Conservation (phyloP, 768 basidiomycete species). For the Amanita exitialis region DNA sequence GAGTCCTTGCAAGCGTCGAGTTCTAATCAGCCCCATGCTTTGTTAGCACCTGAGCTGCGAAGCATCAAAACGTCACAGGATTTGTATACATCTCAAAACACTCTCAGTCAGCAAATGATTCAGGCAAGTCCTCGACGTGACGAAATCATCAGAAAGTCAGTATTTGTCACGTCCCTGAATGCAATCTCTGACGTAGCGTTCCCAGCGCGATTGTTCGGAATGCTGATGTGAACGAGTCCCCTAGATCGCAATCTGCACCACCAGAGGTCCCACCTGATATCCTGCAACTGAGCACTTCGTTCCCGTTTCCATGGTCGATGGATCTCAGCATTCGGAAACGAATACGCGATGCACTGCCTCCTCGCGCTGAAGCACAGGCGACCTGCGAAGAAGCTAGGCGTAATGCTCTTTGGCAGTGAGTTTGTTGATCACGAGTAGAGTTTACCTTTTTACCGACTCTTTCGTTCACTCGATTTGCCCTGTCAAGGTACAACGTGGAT, state of each 20-base stretch:
- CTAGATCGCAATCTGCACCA: slow-evolving; percentile 12
- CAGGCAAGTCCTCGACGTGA: slow-evolving; percentile 9
- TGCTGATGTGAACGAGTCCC: background rate
- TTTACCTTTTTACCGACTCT: slow-evolving; percentile 9
- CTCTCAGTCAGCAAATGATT: slow-evolving; percentile 7
- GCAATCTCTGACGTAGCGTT: slow-evolving; percentile 1
- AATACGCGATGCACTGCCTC: slow-evolving; percentile 54
- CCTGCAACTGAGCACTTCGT: slow-evolving; percentile 52
- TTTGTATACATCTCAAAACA: slow-evolving; percentile 30
- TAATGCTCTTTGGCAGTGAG: slow-evolving; percentile 70
- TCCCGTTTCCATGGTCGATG: slow-evolving; percentile 61
- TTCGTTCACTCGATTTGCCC: slow-evolving; percentile 5
- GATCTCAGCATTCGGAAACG: slow-evolving; percentile 54
- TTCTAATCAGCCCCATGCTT: slow-evolving; percentile 38
- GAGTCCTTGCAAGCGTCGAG: slow-evolving; percentile 29
- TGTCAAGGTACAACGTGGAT: slow-evolving; percentile 52
- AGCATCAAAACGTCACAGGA: slow-evolving; percentile 62
- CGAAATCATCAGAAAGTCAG: slow-evolving; percentile 16
- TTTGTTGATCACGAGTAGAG: slow-evolving; percentile 9
- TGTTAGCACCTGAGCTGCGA: slow-evolving; percentile 47
- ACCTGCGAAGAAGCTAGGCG: slow-evolving; percentile 55
- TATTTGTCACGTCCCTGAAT: slow-evolving; percentile 15
- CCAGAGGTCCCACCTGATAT: slow-evolving; percentile 37
- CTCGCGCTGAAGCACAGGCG: slow-evolving; percentile 43
- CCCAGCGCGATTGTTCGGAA: slow-evolving; percentile 4